These are phyloP conservation scores for Mycena indigotica DNA, from an alignment of 768 basidiomycete species.

Conservation along the genomic window DNA sequence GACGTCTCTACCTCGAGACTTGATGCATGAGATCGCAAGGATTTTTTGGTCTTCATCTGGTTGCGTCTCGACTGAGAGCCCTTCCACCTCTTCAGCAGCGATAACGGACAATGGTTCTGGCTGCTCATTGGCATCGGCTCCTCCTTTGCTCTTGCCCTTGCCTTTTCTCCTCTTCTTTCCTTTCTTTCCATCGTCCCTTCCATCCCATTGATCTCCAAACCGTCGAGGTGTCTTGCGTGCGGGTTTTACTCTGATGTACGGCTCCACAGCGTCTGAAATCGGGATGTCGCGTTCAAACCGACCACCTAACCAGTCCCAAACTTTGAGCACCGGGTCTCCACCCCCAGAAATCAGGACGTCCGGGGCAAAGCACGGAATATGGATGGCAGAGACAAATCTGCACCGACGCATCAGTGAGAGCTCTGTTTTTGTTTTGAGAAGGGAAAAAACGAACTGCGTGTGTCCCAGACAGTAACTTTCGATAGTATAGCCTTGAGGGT, in stretches of 20 bases:
- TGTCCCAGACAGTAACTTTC: slow-evolving; percentile 89
- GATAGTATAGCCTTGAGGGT: slow-evolving; percentile 81
- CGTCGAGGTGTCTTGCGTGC: slow-evolving; percentile 32
- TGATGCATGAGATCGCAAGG: slow-evolving; percentile 62
- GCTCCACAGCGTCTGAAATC: slow-evolving; percentile 50
- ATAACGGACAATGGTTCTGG: no score
- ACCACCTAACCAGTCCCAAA: slow-evolving; percentile 83
- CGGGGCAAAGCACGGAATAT: slow-evolving; percentile 55
- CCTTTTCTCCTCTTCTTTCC: slow-evolving; percentile 29
- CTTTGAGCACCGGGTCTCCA: slow-evolving; percentile 73
- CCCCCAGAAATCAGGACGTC: slow-evolving; percentile 78
- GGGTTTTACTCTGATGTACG: slow-evolving; percentile 47
- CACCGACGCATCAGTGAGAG: not conserved
- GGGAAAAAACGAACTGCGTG: slow-evolving; percentile 55
- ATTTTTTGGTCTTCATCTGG: slow-evolving; percentile 30
- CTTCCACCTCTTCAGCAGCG: slow-evolving; percentile 26
- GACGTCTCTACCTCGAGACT: slow-evolving; percentile 47
- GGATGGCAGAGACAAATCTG: slow-evolving; percentile 84
- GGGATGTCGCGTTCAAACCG: slow-evolving; percentile 50
- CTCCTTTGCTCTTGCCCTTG: slow-evolving; percentile 20
- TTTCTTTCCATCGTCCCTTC: slow-evolving; percentile 18
- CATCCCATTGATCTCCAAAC: slow-evolving; percentile 31
- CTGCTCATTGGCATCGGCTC: slow-evolving; percentile 16
- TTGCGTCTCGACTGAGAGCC: slow-evolving; percentile 5
- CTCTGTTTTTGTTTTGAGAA: not conserved